Evolutionary conservation across 2,329 filamentous ascomycete genomes (phyloP).

Genomic region (Ascochyta koolunga): DNA sequence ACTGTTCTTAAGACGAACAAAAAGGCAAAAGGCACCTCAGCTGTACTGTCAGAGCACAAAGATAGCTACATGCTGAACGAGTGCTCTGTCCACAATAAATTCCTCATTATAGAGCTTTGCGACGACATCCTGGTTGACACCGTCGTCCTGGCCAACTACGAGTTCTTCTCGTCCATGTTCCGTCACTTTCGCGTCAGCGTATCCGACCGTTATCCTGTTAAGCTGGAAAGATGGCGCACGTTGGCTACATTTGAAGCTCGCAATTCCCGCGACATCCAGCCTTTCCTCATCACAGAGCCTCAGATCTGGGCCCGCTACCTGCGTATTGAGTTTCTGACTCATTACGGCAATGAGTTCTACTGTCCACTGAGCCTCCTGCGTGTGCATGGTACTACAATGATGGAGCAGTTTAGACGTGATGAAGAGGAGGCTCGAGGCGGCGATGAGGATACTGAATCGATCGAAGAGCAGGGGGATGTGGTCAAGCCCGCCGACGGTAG

Average conservation of each 20-base stretch:
- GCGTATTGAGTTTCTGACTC: constrained; percentile 86
- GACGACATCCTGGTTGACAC: constrained; percentile 89
- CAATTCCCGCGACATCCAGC: constrained; percentile 91
- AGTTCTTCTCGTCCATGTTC: constrained; percentile 98
- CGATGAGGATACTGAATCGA: constrained; percentile 66
- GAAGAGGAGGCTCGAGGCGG: constrained; percentile 68
- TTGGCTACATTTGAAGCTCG: constrained; percentile 87
- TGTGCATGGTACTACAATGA: constrained; percentile 90
- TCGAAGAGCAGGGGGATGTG: constrained; percentile 52
- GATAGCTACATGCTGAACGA: constrained; percentile 98
- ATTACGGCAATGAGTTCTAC: constrained; percentile 97
- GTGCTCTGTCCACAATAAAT: constrained; percentile 86
- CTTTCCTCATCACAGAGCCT: constrained; percentile 91
- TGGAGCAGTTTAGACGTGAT: constrained; percentile 92
- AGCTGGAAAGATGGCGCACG: constrained; percentile 88
- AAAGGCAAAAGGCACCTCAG: constrained; percentile 84
- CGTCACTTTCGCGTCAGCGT: constrained; percentile 89
- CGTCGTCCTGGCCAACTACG: constrained; percentile 95
- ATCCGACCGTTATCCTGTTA: constrained; percentile 92
- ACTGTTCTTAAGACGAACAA: constrained; percentile 89
- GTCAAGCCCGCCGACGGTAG: constrained; percentile 46
- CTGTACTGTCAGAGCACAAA: constrained; percentile 93
- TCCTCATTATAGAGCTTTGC: constrained; percentile 91
- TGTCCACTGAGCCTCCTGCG: constrained; percentile 90
- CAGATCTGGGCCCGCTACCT: constrained; percentile 96